A percentile compares a stretch with the other conserved stretches of the same genome.
phyloP scores from a whole-genome alignment of 805 yeast species.

The Candida alai region DNA sequence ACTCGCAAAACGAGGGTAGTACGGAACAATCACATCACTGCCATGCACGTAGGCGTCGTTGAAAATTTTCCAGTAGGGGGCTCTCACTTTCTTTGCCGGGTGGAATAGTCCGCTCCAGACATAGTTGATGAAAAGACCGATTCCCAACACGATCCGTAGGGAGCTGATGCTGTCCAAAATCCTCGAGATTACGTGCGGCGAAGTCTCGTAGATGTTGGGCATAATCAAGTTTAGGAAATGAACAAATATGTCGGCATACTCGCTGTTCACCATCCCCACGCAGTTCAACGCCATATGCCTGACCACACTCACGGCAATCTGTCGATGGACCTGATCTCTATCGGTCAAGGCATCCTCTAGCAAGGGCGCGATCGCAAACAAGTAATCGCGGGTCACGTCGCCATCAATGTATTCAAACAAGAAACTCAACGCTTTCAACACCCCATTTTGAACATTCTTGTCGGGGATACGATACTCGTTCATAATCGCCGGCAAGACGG shows the following conservation, averaged over 20 bases:
- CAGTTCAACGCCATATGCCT: slow-evolving; percentile 79
- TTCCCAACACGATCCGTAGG: slow-evolving; percentile 67
- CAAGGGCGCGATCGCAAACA: slow-evolving; percentile 74
- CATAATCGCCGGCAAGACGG: slow-evolving; percentile 91
- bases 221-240: slow-evolving; percentile 76
- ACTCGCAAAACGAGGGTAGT: slow-evolving; percentile 61
- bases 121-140: slow-evolving; percentile 71
- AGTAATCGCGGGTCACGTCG: slow-evolving; percentile 68
- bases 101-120: slow-evolving; percentile 88
- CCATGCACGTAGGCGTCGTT: slow-evolving; percentile 72
- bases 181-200: slow-evolving; percentile 89
- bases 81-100: slow-evolving; percentile 84
- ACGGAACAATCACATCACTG: slow-evolving; percentile 75
- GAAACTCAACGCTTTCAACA: slow-evolving; percentile 83
- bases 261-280: slow-evolving; percentile 68
- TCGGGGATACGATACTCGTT: slow-evolving; percentile 93
- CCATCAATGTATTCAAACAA: slow-evolving; percentile 89
- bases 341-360: slow-evolving; percentile 88
- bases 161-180: slow-evolving; percentile 79
- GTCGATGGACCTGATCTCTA: slow-evolving; percentile 89
- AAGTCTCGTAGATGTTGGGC: slow-evolving; percentile 90
- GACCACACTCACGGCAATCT: slow-evolving; percentile 87
- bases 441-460: slow-evolving; percentile 91
- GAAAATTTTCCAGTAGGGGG: slow-evolving; percentile 80
- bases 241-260: slow-evolving; percentile 56